Evolutionary conservation across 768 basidiomycete species (phyloP), one percentile per base, ranked within the genome.

Genomic region (Serendipita sp.): DNA sequence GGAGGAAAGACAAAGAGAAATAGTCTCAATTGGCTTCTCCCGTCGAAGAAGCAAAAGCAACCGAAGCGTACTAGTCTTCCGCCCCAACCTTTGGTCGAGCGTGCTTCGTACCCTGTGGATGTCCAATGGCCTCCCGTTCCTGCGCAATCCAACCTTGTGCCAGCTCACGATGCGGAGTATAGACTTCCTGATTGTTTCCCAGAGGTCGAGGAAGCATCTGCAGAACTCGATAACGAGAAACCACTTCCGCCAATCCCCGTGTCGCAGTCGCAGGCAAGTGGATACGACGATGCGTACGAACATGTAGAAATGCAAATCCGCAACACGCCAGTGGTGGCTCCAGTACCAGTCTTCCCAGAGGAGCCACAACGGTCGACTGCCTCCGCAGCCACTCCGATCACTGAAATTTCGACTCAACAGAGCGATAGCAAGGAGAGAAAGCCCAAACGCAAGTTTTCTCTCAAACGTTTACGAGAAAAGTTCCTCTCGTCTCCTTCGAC

Each of bases 371-470:
- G 8, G 16, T 18, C 55, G 23, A n/a, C 27, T 34, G 33, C 55
- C 10, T 27, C 55, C 18, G 37, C 5, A 6, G 37, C 13, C 13
- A 13, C 37, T 40, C 37, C 37, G 13, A 40, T 6, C 37, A 6
- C 37, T 40, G 37, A 6, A 5, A 5, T 13, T 13, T 40, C 37
- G 37, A 13, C 5, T 40, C 18, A 31, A 36, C 23, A 23, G 34
- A 31, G 34, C 8, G 55, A 60, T 10, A 27, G 16, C 18, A 23
- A 23, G 27, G 18, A 27, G 3, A 60, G 34, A 34, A 27, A 23
- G n/a, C 18, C 34, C 34, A 60, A 60, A 27, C 55, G 55, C 16
- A 60, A 60, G 55, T 60, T 60, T 23, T 60, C 55, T n/a, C 33
- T 60, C 23, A 60, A 60, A 34, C 55, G 55, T 8, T 34, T 60